phyloP scores from a whole-genome alignment of 2,329 filamentous ascomycete genomes.

The Fusarium sp. region DNA sequence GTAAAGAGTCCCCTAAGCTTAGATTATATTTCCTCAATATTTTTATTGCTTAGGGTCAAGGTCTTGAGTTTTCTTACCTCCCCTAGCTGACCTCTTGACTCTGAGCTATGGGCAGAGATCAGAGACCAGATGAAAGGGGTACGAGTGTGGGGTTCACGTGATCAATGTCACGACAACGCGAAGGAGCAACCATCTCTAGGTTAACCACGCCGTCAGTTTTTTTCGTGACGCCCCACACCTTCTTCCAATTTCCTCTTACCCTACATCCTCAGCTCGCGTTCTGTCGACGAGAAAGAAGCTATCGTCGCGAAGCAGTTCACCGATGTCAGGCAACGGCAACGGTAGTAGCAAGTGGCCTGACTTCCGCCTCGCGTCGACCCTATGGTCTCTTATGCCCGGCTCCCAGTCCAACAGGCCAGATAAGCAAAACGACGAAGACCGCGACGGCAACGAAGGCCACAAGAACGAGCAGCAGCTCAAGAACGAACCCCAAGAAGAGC shows the following conservation, averaged over 20 bases:
- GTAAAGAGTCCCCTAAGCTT: not conserved
- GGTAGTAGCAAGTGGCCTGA: slow-evolving; percentile 47
- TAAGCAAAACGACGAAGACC: slow-evolving; percentile 33
- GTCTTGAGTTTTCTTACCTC: not conserved
- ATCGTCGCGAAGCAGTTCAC: slow-evolving; percentile 32
- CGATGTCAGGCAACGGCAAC: slow-evolving; percentile 42
- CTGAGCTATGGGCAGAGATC: not conserved
- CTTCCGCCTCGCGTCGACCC: slow-evolving; percentile 46
- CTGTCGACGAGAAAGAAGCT: slow-evolving; percentile 24
- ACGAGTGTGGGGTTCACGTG: slow-evolving; percentile 28
- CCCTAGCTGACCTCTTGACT: not conserved
- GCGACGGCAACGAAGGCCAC: slow-evolving; percentile 29
- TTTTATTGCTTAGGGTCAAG: not conserved
- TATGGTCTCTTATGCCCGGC: slow-evolving; percentile 43
- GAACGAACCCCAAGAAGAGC: slow-evolving; percentile 20
- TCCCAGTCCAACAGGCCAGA: slow-evolving; percentile 42
- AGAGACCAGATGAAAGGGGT: not conserved
- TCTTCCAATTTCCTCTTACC: slow-evolving; percentile 36
- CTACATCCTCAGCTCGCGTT: slow-evolving; percentile 37
- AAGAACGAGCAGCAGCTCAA: slow-evolving; percentile 32
- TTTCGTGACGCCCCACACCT: slow-evolving; percentile 44
- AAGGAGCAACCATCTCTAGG: slow-evolving; percentile 16
- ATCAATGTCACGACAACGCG: slow-evolving; percentile 22
- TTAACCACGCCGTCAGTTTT: slow-evolving; percentile 40
- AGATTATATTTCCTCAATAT: too few species aligned